Evolutionary conservation across 73 alveolate species (phyloP), one percentile per base, ranked within the genome.

Genomic region (Tetrahymena elliotti): DNA sequence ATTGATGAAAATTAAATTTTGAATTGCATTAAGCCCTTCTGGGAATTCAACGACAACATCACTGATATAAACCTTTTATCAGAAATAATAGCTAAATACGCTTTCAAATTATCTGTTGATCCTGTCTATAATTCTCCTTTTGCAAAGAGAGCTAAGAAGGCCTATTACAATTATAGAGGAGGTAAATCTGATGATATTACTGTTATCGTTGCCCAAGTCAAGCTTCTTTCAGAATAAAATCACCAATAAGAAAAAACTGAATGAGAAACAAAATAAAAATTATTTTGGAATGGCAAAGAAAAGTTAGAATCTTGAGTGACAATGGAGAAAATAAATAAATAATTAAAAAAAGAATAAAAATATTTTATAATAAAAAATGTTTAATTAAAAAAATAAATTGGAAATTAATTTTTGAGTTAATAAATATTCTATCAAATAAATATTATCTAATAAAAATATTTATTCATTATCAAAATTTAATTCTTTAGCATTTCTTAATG

Each of bases 131-230:
- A 36, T 9, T 96, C 98, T 4, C 99, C 99, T 37, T 98, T 98
- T 94, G 98, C 99, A 2, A 96, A 97, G 93, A 95, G 96, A 83
- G 99, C 99, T 31, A 53, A 95, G 36, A 95, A 95, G 47, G 83
- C 92, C 39, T 93, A 40, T 93, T 95, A 97, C 47, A 96, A 95
- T 35, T 96, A 39, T 92, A 83, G 36, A 24, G 98, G 99, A 37
- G 99, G 99, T 4, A 97, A 97, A 94, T 97, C 97, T 92, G 99
- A 97, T 94, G 99, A 97, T 93, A 97, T 97, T 35, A 97, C 99
- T 53, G 98, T 97, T 33, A 93, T 97, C 35, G 98, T 97, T 1
- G 97, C 97, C 11, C 95, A 97, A 96, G 95, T 97, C 13, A 93
- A 34, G 37, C 93, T 39, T 34, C 68, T 93, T 93, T 53, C 68